Percentiles rank a stretch among this genome's conserved stretches.
These are phyloP conservation scores for Skeletonema costatum DNA, from an alignment of 108 stramenopile species.

Conservation along the genomic window DNA sequence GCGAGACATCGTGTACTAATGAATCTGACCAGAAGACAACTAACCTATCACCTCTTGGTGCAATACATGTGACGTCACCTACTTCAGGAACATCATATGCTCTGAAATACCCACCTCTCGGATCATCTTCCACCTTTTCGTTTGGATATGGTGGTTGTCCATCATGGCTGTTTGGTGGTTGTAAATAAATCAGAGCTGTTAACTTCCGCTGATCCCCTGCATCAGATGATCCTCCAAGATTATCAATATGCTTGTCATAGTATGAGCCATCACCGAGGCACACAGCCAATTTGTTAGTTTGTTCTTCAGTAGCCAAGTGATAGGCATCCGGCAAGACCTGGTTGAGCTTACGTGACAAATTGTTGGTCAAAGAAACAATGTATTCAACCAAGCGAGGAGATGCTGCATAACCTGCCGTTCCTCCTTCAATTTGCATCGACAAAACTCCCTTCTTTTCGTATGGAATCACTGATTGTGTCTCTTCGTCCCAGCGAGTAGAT, in stretches of 20 bases:
- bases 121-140: slow-evolving; percentile 34
- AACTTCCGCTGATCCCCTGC: slow-evolving; percentile 33
- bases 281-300: slow-evolving; percentile 37
- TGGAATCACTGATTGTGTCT: slow-evolving; percentile 25
- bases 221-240: slow-evolving; percentile 22
- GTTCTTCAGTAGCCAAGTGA: slow-evolving; percentile 19
- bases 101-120: slow-evolving; percentile 36
- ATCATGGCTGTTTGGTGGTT: slow-evolving; percentile 21
- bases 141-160: slow-evolving; percentile 17
- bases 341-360: slow-evolving; percentile 29
- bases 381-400: slow-evolving; percentile 35
- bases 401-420: slow-evolving; percentile 22
- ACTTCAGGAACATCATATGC: slow-evolving; percentile 28
- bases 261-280: slow-evolving; percentile 38
- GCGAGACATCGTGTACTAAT: slow-evolving; percentile 36
- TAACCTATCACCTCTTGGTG: slow-evolving; percentile 32
- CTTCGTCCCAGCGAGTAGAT: slow-evolving; percentile 43
- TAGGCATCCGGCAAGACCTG: slow-evolving; percentile 19
- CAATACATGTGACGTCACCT: slow-evolving; percentile 22
- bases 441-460: slow-evolving; percentile 42
- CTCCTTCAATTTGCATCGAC: slow-evolving; percentile 36
- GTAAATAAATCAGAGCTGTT: slow-evolving; percentile 34
- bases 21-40: slow-evolving; percentile 38
- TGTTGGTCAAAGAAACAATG: slow-evolving; percentile 29
- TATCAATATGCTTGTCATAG: slow-evolving; percentile 44